These are phyloP conservation scores for Fragaria vesca DNA, from an alignment of 306 rosid genomes.

Conservation along the genomic window DNA sequence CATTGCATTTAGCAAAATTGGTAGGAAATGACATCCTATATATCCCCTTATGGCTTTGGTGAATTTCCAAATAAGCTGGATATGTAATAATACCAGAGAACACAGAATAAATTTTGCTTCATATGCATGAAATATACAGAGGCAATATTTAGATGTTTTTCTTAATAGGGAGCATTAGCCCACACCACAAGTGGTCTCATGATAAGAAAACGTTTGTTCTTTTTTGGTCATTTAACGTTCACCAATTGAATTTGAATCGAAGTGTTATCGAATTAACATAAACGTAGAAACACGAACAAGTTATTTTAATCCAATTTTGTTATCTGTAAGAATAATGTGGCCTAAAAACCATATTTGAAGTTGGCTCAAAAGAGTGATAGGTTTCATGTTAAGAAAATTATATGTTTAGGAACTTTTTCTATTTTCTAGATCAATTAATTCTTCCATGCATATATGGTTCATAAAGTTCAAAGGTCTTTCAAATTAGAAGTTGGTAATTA, in stretches of 20 bases:
- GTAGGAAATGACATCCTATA: neutral
- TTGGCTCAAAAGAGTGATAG: neutral
- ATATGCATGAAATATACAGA: neutral
- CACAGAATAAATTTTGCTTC: neutral
- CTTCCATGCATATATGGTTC: neutral
- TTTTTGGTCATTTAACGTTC: neutral
- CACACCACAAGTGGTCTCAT: neutral
- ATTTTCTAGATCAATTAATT: neutral
- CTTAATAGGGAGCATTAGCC: neutral
- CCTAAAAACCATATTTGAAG: slow-evolving; percentile 1
- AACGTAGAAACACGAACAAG: neutral
- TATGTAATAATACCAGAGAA: neutral
- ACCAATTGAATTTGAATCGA: neutral
- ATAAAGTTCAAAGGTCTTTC: neutral
- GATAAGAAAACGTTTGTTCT: neutral
- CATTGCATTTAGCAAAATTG: neutral
- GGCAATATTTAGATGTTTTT: neutral
- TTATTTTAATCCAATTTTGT: neutral
- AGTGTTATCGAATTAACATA: neutral
- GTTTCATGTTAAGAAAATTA: neutral
- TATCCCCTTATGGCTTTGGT: neutral
- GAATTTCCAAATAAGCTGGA: neutral
- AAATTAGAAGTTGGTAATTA: neutral
- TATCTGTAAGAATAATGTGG: neutral
- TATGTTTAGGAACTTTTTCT: neutral